phyloP scores from a whole-genome alignment of 768 basidiomycete species.

The Dioszegia hungarica region DNA sequence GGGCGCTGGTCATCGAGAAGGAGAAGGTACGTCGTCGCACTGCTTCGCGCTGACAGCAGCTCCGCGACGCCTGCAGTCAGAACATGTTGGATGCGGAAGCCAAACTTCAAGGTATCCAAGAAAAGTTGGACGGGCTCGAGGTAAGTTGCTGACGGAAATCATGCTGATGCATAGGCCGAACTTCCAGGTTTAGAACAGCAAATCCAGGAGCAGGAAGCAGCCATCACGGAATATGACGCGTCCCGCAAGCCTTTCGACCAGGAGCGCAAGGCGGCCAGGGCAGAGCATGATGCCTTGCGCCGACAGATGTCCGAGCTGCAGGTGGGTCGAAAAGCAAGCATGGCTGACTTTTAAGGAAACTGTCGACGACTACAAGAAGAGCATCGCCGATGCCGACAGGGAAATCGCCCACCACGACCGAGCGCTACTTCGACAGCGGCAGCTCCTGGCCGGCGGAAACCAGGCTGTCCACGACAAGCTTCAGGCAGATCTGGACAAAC shows the following conservation, averaged over 20 bases:
- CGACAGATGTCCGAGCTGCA: background rate
- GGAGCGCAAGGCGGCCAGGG: background rate
- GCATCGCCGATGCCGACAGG: background rate
- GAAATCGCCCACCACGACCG: background rate
- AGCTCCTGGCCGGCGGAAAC: background rate
- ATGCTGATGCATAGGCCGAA: background rate
- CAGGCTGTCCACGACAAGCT: background rate
- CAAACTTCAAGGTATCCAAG: conserved; percentile 58
- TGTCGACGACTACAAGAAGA: background rate
- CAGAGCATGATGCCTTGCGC: background rate
- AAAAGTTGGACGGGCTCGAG: conserved; percentile 53
- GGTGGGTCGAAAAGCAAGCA: background rate
- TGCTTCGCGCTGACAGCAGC: conserved; percentile 39
- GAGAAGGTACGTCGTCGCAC: conserved; percentile 55
- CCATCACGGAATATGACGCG: background rate
- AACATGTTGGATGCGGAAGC: conserved; percentile 45
- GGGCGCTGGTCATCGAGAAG: conserved; percentile 75
- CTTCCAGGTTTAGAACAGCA: background rate
- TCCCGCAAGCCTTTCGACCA: background rate
- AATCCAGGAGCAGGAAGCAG: background rate
- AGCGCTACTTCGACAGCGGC: background rate
- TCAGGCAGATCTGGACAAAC: background rate
- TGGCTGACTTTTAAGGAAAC: background rate
- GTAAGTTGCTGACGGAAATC: background rate
- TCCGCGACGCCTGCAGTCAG: conserved; percentile 49